Evolutionary conservation across 768 basidiomycete genomes (phyloP).

Genomic region (Podaxis sp.): DNA sequence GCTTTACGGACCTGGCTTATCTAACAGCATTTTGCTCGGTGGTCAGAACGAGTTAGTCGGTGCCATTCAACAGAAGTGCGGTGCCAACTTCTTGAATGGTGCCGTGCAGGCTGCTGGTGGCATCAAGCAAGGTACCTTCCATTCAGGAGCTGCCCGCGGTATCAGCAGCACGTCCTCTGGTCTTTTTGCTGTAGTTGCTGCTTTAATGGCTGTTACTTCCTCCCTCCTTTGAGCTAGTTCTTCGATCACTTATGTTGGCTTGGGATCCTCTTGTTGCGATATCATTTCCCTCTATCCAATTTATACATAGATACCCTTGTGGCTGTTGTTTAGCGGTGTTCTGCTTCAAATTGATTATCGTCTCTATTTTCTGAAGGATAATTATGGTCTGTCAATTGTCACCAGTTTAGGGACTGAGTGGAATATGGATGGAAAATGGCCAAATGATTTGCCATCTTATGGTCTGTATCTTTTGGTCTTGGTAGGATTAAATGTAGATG

Average conservation of each 20-base stretch:
- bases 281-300: constrained; percentile 1
- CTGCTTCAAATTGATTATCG: neutral
- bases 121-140: constrained; percentile 24
- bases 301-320: constrained; percentile 12
- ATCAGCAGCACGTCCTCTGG: constrained; percentile 18
- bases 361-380: neutral
- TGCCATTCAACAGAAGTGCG: constrained; percentile 61
- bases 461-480: no score
- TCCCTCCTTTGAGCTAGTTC: constrained; percentile 7
- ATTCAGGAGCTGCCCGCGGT: constrained; percentile 21
- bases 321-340: neutral
- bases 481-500: no score
- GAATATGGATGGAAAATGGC: neutral
- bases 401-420: neutral
- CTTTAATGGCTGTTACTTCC: constrained; percentile 11
- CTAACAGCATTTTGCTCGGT: constrained; percentile 56
- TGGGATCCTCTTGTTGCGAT: constrained; percentile 1
- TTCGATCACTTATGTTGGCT: neutral
- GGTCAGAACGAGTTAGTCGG: constrained; percentile 66
- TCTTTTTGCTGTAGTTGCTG: constrained; percentile 22
- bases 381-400: neutral
- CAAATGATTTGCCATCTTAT: no score
- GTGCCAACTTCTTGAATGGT: constrained; percentile 61
- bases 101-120: constrained; percentile 67
- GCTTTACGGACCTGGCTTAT: constrained; percentile 76